Evolutionary conservation across 2,329 filamentous ascomycete genomes (phyloP).

Genomic region (Blastomyces parvus): DNA sequence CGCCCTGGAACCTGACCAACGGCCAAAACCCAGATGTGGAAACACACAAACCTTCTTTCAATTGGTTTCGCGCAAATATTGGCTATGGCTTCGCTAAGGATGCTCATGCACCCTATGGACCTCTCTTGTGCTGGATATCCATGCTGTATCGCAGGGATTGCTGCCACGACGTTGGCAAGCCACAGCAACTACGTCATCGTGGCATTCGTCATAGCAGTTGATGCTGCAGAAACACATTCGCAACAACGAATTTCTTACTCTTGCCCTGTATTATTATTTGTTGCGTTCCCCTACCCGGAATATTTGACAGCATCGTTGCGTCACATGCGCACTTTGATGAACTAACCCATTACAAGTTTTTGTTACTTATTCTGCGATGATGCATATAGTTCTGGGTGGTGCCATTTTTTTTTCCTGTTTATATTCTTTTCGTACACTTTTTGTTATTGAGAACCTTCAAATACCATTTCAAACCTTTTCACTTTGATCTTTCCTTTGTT

Average conservation of each 20-base stretch:
- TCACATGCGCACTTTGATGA: neutral
- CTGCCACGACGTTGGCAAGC: neutral
- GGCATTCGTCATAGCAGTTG: slow-evolving; percentile 2
- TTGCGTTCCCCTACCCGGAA: neutral
- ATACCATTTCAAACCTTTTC: neutral
- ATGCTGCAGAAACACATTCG: neutral
- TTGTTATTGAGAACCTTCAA: neutral
- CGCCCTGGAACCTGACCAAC: neutral
- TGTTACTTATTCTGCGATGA: neutral
- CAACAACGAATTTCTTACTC: neutral
- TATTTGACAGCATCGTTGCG: neutral
- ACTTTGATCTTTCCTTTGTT: neutral
- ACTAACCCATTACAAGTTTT: neutral
- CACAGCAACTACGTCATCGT: slow-evolving; percentile 3
- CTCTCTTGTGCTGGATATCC: neutral
- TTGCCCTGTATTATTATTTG: neutral
- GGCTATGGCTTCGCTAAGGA: neutral
- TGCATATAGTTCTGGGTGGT: neutral
- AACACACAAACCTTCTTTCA: neutral
- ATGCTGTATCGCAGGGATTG: neutral
- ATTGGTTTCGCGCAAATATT: neutral
- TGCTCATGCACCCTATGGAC: neutral
- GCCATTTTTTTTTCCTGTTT: neutral
- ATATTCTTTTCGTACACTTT: neutral
- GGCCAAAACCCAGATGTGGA: neutral